These are phyloP conservation scores for Seminavis robusta DNA, from an alignment of 108 stramenopile species.

Conservation along the genomic window DNA sequence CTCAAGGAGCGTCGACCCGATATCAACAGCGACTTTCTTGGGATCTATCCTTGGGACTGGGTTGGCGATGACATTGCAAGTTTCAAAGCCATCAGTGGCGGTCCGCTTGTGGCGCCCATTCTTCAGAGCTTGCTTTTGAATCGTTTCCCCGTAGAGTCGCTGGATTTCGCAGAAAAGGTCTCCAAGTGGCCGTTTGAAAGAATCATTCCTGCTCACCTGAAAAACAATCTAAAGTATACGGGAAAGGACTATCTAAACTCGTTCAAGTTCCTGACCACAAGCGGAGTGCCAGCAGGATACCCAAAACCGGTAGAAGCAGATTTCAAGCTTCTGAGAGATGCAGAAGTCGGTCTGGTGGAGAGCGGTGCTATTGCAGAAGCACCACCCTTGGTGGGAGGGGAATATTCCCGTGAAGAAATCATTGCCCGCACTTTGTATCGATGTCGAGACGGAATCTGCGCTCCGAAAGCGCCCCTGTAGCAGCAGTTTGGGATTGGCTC, in stretches of 20 bases:
- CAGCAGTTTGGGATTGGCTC: background rate
- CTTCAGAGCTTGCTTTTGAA: conserved; percentile 88
- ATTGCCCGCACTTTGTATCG: conserved; percentile 63
- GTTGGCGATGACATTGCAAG: conserved; percentile 69
- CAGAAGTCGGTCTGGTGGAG: conserved; percentile 70
- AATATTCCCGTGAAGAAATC: conserved; percentile 65
- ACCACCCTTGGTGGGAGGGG: conserved; percentile 73
- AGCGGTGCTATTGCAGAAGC: conserved; percentile 70
- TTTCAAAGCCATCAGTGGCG: conserved; percentile 84
- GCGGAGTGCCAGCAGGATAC: conserved; percentile 64
- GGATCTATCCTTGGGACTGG: conserved; percentile 89
- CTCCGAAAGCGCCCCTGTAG: conserved; percentile 30
- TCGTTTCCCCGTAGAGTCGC: conserved; percentile 75
- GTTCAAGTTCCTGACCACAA: conserved; percentile 81
- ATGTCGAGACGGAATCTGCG: conserved; percentile 58
- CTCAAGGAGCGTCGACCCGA: conserved; percentile 72
- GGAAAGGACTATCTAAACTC: conserved; percentile 82
- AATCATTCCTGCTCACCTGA: conserved; percentile 90
- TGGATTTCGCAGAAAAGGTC: conserved; percentile 86
- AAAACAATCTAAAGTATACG: conserved; percentile 77
- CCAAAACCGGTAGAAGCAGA: conserved; percentile 84
- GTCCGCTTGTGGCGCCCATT: conserved; percentile 89
- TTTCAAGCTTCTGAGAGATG: conserved; percentile 71
- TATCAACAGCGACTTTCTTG: conserved; percentile 78
- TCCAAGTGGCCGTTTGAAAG: conserved; percentile 76